These are phyloP conservation scores for Euphorbia pulcherrima DNA, from an alignment of 345 rosid genomes.

Conservation along the genomic window DNA sequence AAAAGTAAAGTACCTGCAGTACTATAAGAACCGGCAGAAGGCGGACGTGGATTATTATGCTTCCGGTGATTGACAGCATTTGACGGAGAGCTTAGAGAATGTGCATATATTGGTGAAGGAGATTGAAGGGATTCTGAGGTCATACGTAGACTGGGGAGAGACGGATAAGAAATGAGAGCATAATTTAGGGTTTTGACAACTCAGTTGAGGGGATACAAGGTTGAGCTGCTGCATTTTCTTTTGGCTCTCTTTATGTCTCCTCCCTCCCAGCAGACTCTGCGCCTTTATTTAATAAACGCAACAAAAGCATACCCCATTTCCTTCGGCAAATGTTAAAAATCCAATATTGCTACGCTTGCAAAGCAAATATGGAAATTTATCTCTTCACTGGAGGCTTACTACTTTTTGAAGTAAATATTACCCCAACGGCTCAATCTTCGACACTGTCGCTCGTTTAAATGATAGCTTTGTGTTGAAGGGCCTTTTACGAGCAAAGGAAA, in stretches of 20 bases:
- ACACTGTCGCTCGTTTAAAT: no score
- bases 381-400: no score
- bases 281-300: no score
- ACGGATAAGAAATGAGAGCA: constrained; percentile 16
- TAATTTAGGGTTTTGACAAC: constrained; percentile 33
- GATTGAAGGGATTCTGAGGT: constrained; percentile 18
- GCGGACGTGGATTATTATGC: constrained; percentile 14
- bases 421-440: no score
- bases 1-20: constrained; percentile 20
- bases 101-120: constrained; percentile 18
- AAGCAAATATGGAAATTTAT: no score
- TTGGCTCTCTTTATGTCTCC: neutral
- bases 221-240: constrained; percentile 38
- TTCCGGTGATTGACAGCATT: constrained; percentile 49
- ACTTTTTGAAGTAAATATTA: no score
- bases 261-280: neutral
- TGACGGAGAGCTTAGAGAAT: constrained; percentile 30
- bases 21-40: constrained; percentile 27
- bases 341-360: no score
- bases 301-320: no score
- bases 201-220: constrained; percentile 16
- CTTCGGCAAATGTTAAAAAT: no score
- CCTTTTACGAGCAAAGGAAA: no score
- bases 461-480: no score
- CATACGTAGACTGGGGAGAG: constrained; percentile 7